phyloP scores from a whole-genome alignment of 108 stramenopile species.

The Discostella stelligeroides region DNA sequence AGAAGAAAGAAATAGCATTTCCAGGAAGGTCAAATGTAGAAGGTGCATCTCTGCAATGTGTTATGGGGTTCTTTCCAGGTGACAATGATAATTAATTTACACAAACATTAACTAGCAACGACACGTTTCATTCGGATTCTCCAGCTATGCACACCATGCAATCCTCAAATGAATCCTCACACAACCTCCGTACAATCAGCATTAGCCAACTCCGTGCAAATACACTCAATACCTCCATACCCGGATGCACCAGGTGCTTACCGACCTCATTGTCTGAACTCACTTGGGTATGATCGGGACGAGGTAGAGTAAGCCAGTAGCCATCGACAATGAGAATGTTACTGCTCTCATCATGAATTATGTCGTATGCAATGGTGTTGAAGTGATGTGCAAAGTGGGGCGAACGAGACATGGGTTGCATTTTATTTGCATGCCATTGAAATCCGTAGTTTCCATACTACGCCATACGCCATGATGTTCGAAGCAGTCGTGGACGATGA shows the following conservation, averaged over 20 bases:
- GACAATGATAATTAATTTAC: neutral
- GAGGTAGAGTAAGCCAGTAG: constrained; percentile 72
- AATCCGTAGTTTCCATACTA: constrained; percentile 82
- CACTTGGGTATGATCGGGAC: constrained; percentile 78
- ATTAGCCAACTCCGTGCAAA: constrained; percentile 67
- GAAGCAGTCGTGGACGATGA: too few species aligned
- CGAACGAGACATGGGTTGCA: constrained; percentile 63
- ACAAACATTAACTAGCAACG: neutral
- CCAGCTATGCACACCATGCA: constrained; percentile 11
- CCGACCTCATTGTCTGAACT: constrained; percentile 57
- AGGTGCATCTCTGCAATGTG: too few species aligned
- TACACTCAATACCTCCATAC: constrained; percentile 64
- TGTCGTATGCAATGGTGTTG: constrained; percentile 64
- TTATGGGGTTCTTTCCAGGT: too few species aligned
- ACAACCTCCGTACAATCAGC: constrained; percentile 49
- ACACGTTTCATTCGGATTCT: neutral
- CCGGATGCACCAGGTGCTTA: constrained; percentile 80
- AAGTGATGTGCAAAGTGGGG: constrained; percentile 56
- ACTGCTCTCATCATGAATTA: constrained; percentile 31
- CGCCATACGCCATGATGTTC: too few species aligned
- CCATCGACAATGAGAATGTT: constrained; percentile 64
- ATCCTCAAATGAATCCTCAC: constrained; percentile 16
- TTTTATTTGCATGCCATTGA: constrained; percentile 52
- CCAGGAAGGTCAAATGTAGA: too few species aligned
- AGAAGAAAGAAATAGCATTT: too few species aligned